These are phyloP conservation scores for Botrytis galanthina DNA, from an alignment of 2,329 filamentous ascomycete species.

Conservation along the genomic window DNA sequence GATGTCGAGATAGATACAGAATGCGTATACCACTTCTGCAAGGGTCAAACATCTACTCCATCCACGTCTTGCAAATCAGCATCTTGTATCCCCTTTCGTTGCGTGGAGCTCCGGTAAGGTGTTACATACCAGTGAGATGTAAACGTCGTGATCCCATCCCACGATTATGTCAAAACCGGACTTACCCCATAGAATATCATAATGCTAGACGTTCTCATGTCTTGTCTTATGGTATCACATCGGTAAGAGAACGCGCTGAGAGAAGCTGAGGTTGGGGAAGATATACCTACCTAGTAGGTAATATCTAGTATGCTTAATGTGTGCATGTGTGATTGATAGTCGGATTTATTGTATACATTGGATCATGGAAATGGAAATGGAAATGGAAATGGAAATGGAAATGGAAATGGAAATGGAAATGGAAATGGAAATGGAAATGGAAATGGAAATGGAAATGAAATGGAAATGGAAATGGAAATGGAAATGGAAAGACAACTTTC, in stretches of 20 bases:
- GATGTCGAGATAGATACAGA: neutral
- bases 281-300: neutral
- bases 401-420: too few relatives aligned
- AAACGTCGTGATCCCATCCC: neutral
- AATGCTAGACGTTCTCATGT: neutral
- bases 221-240: neutral
- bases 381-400: too few relatives aligned
- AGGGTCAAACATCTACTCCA: neutral
- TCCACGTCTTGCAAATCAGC: neutral
- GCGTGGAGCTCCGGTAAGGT: neutral
- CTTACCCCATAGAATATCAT: neutral
- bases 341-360: neutral
- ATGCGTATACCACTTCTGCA: neutral
- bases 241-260: neutral
- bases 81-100: neutral
- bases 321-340: neutral
- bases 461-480: too few relatives aligned
- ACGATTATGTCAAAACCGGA: neutral
- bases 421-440: too few relatives aligned
- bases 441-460: too few relatives aligned
- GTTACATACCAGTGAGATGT: neutral
- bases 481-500: neutral
- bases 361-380: too few relatives aligned
- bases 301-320: neutral
- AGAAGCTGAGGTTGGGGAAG: neutral